These are phyloP conservation scores for Lasiosphaeria hispida DNA, from an alignment of 495 filamentous ascomycete species.

Conservation along the genomic window DNA sequence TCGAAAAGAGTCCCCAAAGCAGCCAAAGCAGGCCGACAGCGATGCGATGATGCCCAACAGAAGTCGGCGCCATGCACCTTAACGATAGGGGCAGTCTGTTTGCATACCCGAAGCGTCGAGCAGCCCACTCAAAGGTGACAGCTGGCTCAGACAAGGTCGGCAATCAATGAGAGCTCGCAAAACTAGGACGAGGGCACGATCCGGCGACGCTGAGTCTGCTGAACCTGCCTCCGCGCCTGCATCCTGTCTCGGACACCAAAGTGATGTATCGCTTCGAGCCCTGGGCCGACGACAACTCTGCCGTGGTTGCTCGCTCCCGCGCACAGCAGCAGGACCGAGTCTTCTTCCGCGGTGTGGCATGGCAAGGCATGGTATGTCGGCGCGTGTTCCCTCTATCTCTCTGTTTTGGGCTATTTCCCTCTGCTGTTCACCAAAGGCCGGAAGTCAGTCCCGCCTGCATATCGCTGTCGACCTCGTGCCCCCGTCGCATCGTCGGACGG, in stretches of 20 bases:
- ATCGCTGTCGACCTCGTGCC: conserved; percentile 9
- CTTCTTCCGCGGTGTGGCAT: too few relatives aligned
- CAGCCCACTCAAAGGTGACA: conserved; percentile 13
- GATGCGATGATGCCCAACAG: conserved; percentile 20
- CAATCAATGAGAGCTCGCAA: neutral
- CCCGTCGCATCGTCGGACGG: conserved; percentile 11
- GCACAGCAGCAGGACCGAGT: too few relatives aligned
- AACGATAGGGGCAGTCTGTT: conserved; percentile 9
- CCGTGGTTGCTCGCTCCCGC: too few relatives aligned
- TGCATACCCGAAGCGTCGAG: conserved; percentile 17
- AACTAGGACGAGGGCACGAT: conserved; percentile 1
- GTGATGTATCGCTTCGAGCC: conserved; percentile 10
- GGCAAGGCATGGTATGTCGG: neutral
- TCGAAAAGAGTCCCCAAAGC: neutral
- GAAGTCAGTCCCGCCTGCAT: conserved; percentile 1
- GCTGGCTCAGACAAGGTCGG: conserved; percentile 14
- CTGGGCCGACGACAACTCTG: neutral
- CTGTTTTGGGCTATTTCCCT: neutral
- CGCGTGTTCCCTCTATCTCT: neutral
- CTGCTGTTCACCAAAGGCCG: neutral
- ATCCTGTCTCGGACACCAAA: conserved; percentile 7
- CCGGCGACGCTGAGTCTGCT: conserved; percentile 3
- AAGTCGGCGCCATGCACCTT: conserved; percentile 4
- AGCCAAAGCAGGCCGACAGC: neutral
- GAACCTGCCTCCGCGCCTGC: neutral